Evolutionary conservation across 2,329 filamentous ascomycete species (phyloP).

Genomic region (Cercospora citrullina): DNA sequence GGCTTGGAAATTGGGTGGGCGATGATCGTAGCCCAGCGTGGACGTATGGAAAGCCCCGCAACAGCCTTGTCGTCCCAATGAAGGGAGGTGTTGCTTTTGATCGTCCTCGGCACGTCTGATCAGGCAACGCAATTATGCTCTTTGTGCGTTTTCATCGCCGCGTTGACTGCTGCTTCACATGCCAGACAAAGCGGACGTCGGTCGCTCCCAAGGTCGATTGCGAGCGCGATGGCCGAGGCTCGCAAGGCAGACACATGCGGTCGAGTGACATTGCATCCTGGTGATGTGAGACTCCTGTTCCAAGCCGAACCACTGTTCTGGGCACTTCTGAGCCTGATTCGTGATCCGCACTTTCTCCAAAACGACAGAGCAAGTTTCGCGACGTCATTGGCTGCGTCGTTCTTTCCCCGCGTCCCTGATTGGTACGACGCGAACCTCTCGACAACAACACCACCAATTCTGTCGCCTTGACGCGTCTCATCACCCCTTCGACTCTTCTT

Average conservation of each 20-base stretch:
- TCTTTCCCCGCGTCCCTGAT: not conserved
- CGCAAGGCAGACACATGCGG: conserved; percentile 14
- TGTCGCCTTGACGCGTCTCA: not conserved
- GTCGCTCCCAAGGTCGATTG: not conserved
- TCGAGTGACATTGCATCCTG: not conserved
- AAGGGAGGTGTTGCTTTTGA: conserved; percentile 8
- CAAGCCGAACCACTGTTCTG: not conserved
- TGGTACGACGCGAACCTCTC: not conserved
- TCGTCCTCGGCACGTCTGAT: conserved; percentile 14
- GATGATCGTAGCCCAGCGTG: conserved; percentile 14
- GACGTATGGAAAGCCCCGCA: conserved; percentile 18
- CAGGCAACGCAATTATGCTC: conserved; percentile 11
- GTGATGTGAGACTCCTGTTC: not conserved
- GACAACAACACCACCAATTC: not conserved
- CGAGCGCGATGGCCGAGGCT: conserved; percentile 13
- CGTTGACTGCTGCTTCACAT: conserved; percentile 2
- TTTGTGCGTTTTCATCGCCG: not conserved
- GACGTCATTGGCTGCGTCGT: conserved; percentile 3
- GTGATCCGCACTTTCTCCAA: not conserved
- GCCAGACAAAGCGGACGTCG: not conserved
- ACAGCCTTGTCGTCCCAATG: conserved; percentile 5
- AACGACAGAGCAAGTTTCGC: not conserved
- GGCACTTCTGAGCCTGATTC: not conserved
- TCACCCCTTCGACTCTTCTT: not conserved
- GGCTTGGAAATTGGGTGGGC: conserved; percentile 11